These are phyloP conservation scores for Alternaria panax DNA, from an alignment of 2,329 filamentous ascomycete genomes.

Conservation along the genomic window DNA sequence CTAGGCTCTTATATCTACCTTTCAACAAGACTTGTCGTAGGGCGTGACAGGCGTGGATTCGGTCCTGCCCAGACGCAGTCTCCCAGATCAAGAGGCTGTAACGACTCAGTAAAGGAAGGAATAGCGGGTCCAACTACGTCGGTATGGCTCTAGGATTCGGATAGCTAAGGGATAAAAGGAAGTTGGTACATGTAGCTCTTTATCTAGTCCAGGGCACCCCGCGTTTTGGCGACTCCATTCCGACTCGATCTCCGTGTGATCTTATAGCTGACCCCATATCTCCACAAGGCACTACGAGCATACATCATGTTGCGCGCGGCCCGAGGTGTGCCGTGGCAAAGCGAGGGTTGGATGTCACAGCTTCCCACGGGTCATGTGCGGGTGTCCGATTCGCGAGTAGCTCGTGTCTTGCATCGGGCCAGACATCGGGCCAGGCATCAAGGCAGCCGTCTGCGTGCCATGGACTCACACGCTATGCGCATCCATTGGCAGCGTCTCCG, in stretches of 20 bases:
- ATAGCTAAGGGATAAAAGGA: constrained; percentile 7
- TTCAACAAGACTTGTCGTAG: constrained; percentile 13
- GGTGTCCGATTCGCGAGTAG: constrained; percentile 12
- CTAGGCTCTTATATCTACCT: constrained; percentile 2
- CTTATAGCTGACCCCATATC: constrained; percentile 15
- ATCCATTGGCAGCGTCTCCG: background rate
- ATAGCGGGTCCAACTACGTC: constrained; percentile 7
- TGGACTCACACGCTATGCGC: background rate
- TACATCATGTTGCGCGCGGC: constrained; percentile 25
- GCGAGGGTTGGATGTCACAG: constrained; percentile 31
- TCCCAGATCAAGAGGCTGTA: constrained; percentile 2
- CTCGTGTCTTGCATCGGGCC: constrained; percentile 34
- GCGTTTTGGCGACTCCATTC: constrained; percentile 12
- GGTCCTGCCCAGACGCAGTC: constrained; percentile 5
- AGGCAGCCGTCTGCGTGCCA: constrained; percentile 1
- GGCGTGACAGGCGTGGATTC: constrained; percentile 7
- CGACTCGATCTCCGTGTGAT: constrained; percentile 8
- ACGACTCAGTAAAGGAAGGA: constrained; percentile 10
- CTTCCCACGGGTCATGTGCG: constrained; percentile 37
- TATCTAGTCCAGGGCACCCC: constrained; percentile 20
- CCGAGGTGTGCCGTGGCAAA: constrained; percentile 44
- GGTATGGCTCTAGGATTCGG: background rate
- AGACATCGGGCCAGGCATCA: constrained; percentile 26
- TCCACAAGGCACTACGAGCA: constrained; percentile 11
- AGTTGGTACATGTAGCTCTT: constrained; percentile 9